A percentile compares a stretch with the other conserved stretches of the same genome.
Conservation (phyloP, 192 early-diverging fungal genomes). For the Coemansia sp. region DNA sequence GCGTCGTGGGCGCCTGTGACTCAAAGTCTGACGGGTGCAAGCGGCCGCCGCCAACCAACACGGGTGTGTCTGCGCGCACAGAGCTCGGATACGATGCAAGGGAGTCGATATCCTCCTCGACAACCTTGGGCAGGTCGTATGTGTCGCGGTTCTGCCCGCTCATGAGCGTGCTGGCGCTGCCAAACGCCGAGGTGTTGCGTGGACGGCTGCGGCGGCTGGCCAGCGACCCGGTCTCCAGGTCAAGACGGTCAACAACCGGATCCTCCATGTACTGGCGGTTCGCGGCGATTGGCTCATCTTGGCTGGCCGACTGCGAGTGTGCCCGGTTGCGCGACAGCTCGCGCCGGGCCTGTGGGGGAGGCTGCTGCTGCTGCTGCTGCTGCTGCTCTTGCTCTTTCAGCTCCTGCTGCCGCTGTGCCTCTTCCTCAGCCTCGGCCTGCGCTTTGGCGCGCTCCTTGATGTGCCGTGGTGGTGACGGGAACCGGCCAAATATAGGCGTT, state of each 20-base stretch:
- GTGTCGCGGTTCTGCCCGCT: constrained; percentile 18
- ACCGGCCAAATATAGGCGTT: constrained; percentile 49
- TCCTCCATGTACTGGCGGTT: constrained; percentile 22
- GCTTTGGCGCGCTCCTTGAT: constrained; percentile 47
- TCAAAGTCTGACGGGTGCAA: not conserved
- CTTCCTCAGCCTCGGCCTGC: constrained; percentile 11
- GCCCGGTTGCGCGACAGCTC: constrained; percentile 19
- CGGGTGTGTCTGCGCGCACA: constrained; percentile 22
- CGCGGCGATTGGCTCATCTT: constrained; percentile 1
- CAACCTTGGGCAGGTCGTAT: constrained; percentile 46
- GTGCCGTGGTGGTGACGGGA: constrained; percentile 48
- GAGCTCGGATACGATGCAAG: constrained; percentile 41
- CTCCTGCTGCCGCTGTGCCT: not conserved
- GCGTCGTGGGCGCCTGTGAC: constrained; percentile 15
- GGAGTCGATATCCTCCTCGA: constrained; percentile 53
- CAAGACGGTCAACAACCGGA: constrained; percentile 42
- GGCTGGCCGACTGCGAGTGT: constrained; percentile 41
- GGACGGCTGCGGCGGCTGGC: constrained; percentile 38
- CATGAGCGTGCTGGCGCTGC: constrained; percentile 51
- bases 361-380: constrained; percentile 4
- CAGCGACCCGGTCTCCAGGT: constrained; percentile 42
- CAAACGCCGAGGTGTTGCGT: constrained; percentile 38
- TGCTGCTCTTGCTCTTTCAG: not conserved
- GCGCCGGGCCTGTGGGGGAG: not conserved
- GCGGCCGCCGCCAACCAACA: constrained; percentile 33